These are phyloP conservation scores for Pythium biforme DNA, from an alignment of 352 stramenopile genomes.

Conservation along the genomic window DNA sequence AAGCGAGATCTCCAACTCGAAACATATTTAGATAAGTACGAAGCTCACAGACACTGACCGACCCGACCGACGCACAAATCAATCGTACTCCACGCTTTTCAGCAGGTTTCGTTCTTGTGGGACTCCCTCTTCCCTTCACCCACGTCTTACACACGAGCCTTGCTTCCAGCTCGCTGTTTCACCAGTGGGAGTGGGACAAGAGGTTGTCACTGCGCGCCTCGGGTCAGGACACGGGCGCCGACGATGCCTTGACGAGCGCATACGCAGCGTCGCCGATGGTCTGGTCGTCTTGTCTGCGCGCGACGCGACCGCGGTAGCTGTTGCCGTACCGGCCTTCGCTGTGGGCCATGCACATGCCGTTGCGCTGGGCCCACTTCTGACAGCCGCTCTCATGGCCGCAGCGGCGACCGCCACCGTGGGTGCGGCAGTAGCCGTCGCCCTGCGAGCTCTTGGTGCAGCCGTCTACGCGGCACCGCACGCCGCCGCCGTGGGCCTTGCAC, in stretches of 20 bases:
- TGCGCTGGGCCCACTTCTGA: conserved; percentile 80
- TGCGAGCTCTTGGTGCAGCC: conserved; percentile 81
- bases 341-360: conserved; percentile 86
- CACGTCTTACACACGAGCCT: neutral
- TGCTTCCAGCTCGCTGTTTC: neutral
- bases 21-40: conserved; percentile 16
- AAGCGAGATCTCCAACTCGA: neutral
- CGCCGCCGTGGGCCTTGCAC: conserved; percentile 83
- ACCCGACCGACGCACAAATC: conserved; percentile 1
- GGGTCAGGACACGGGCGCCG: conserved; percentile 15
- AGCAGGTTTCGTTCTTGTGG: no score
- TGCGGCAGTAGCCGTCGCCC: conserved; percentile 80
- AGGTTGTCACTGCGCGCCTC: neutral
- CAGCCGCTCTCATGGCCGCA: conserved; percentile 72
- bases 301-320: conserved; percentile 67
- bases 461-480: conserved; percentile 81
- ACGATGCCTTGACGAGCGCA: conserved; percentile 11
- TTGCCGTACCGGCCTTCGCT: conserved; percentile 82
- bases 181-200: neutral
- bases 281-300: conserved; percentile 34
- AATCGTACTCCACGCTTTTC: neutral
- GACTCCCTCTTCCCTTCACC: no score
- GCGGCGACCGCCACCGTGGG: conserved; percentile 66
- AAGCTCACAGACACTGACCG: conserved; percentile 3
- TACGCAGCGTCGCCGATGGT: conserved; percentile 9